Evolutionary conservation across 176 grass and related monocot species (phyloP).

Genomic region (Alopecurus myosuroides): DNA sequence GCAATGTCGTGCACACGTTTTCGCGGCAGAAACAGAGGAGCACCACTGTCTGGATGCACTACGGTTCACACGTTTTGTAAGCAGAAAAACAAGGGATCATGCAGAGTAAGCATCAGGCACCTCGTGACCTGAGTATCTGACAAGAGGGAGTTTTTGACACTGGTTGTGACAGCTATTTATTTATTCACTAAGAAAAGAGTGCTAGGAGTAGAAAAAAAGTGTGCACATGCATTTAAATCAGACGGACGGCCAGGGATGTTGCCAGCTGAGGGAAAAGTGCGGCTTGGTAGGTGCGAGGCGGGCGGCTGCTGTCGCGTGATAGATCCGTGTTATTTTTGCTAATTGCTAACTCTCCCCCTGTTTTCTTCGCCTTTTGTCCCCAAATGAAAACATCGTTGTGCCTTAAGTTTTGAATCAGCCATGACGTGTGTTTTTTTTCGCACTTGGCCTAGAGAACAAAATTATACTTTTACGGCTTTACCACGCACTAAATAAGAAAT

Average conservation of each 20-base stretch:
- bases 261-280: not conserved
- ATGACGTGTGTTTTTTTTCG: not conserved
- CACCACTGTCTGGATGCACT: not conserved
- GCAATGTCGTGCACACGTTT: not conserved
- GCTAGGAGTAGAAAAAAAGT: not conserved
- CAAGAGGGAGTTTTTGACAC: not conserved
- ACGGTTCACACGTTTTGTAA: not conserved
- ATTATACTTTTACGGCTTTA: not conserved
- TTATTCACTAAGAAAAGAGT: not conserved
- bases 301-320: not conserved
- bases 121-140: not conserved
- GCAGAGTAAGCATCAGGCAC: too few species aligned
- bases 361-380: not conserved
- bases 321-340: not conserved
- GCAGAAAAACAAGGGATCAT: not conserved
- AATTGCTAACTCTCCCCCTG: not conserved
- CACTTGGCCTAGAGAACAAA: not conserved
- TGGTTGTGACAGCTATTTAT: not conserved
- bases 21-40: not conserved
- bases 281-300: conserved; percentile 14
- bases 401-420: not conserved
- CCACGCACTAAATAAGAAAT: not conserved
- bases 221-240: not conserved
- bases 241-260: not conserved
- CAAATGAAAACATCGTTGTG: not conserved